phyloP scores from a whole-genome alignment of 176 grass and related monocot species.

The Juncus inflexus region DNA sequence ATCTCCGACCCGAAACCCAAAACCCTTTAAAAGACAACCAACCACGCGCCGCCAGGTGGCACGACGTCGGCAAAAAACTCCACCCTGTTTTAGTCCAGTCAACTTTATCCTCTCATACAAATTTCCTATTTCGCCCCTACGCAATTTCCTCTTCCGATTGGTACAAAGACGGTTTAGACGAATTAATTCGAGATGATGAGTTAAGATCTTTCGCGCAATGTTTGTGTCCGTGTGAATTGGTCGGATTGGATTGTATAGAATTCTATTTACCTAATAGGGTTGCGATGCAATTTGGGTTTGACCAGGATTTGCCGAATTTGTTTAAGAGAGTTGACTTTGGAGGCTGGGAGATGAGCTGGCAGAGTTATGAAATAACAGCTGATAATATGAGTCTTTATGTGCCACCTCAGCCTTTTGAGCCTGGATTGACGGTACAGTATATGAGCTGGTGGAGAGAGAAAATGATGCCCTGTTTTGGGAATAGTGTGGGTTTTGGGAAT shows the following conservation, averaged over 20 bases:
- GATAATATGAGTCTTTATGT: constrained; percentile 62
- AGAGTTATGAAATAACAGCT: constrained; percentile 58
- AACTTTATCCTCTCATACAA: constrained; percentile 25
- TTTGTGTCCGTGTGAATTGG: constrained; percentile 59
- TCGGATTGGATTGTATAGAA: constrained; percentile 72
- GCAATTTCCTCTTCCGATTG: constrained; percentile 28
- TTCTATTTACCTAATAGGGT: constrained; percentile 87
- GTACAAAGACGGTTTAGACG: constrained; percentile 36
- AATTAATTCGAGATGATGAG: constrained; percentile 36
- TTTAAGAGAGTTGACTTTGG: constrained; percentile 43
- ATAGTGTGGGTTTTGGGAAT: constrained; percentile 19
- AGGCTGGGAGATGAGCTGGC: constrained; percentile 56
- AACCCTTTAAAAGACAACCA: constrained; percentile 34
- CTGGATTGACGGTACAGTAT: constrained; percentile 46
- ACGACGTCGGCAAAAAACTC: constrained; percentile 60
- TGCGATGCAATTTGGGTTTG: constrained; percentile 87
- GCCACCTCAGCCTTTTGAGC: constrained; percentile 44
- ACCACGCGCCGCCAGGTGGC: constrained; percentile 62
- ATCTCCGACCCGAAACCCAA: constrained; percentile 40
- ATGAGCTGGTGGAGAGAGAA: constrained; percentile 66
- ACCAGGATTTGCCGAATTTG: constrained; percentile 73
- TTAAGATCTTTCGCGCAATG: constrained; percentile 53
- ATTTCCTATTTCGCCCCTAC: constrained; percentile 62
- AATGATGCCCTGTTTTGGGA: constrained; percentile 27
- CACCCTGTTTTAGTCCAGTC: constrained; percentile 32